Percentiles rank a stretch among this genome's conserved stretches.
Conservation (phyloP, 306 rosid species). For the Prunus padus region DNA sequence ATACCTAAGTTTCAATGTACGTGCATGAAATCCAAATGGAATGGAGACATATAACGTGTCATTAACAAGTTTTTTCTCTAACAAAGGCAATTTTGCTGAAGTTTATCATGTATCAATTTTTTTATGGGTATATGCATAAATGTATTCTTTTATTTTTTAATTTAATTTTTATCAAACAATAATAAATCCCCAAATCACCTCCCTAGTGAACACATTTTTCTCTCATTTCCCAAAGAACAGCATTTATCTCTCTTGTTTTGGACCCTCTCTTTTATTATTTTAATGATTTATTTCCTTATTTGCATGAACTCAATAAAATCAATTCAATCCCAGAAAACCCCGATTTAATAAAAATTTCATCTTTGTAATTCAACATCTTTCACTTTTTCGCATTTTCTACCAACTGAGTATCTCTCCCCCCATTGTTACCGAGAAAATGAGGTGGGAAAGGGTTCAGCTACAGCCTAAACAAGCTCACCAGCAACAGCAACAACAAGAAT, state of each 20-base stretch:
- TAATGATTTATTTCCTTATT: not conserved
- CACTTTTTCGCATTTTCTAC: not conserved
- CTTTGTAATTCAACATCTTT: conserved; percentile 10
- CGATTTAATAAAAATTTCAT: not conserved
- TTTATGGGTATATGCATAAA: too few relatives aligned
- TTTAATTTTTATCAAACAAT: too few relatives aligned
- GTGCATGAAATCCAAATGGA: not conserved
- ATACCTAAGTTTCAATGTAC: not conserved
- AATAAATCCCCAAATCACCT: too few relatives aligned
- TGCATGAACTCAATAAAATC: conserved; percentile 3
- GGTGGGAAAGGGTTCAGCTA: conserved; percentile 82
- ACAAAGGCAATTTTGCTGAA: too few relatives aligned
- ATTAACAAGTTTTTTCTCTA: not conserved
- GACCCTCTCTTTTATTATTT: not conserved
- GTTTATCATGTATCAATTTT: too few relatives aligned
- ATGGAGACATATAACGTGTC: not conserved
- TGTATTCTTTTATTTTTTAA: too few relatives aligned
- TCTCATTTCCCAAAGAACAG: not conserved
- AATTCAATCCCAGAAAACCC: not conserved
- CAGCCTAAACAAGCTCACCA: conserved; percentile 43
- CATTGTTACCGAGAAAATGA: conserved; percentile 53
- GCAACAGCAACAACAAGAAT: conserved; percentile 5
- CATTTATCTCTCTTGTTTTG: not conserved
- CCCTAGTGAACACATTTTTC: too few relatives aligned
- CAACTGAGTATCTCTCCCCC: not conserved